Evolutionary conservation across 2,329 filamentous ascomycete species (phyloP).

Genomic region (Pezicula carpinea): DNA sequence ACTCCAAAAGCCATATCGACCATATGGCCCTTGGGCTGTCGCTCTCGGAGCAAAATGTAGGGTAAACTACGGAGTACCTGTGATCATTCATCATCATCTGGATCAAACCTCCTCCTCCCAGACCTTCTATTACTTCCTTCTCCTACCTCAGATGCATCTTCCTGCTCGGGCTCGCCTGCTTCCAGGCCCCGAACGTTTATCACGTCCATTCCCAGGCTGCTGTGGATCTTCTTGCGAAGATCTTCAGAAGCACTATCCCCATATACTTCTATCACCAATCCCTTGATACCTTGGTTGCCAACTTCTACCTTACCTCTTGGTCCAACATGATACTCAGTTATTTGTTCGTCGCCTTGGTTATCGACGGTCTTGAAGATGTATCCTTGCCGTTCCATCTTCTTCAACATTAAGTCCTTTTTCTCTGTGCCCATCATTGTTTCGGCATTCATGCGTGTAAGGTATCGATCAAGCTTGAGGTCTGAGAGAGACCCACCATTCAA

Average conservation of each 20-base stretch:
- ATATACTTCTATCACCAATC: slow-evolving; percentile 61
- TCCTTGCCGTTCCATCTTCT: slow-evolving; percentile 72
- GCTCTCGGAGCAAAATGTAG: background rate
- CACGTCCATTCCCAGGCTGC: slow-evolving; percentile 52
- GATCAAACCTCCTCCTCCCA: slow-evolving; percentile 10
- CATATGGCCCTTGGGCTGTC: background rate
- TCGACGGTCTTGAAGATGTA: slow-evolving; percentile 78
- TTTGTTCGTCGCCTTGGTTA: slow-evolving; percentile 64
- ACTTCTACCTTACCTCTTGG: slow-evolving; percentile 83
- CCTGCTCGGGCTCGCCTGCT: slow-evolving; percentile 14
- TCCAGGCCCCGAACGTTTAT: slow-evolving; percentile 5
- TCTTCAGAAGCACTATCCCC: slow-evolving; percentile 45
- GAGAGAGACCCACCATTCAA: slow-evolving; percentile 69
- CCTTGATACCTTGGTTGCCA: slow-evolving; percentile 68
- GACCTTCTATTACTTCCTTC: slow-evolving; percentile 18
- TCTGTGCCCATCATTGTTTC: slow-evolving; percentile 68
- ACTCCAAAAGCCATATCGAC: background rate
- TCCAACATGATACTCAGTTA: slow-evolving; percentile 78
- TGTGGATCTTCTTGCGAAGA: slow-evolving; percentile 53
- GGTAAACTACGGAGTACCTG: background rate
- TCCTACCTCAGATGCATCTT: slow-evolving; percentile 14
- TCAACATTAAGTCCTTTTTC: slow-evolving; percentile 70
- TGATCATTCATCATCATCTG: slow-evolving; percentile 9
- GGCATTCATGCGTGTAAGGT: slow-evolving; percentile 70
- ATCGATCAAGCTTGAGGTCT: slow-evolving; percentile 74